Base-by-base conservation (phyloP, 129 eudicot species). In the Flaveria ramosissima region DNA sequence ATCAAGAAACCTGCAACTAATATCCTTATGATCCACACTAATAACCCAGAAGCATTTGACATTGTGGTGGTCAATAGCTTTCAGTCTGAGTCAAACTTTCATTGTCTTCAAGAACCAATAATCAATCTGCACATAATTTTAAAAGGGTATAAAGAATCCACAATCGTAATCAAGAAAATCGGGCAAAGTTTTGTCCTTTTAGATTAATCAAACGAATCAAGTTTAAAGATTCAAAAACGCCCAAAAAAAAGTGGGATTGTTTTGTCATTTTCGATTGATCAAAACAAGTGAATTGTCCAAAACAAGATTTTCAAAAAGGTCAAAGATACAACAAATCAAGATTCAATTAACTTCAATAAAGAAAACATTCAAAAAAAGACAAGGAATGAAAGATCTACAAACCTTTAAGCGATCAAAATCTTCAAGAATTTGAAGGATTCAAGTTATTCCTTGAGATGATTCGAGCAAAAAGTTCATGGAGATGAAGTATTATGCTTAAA, bases 371-470 rank as follows among this genome's bases (percentile, higher is more conserved):
- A 73, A 78, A 73, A 73, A 15, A 45, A 73, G 15, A 56, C 66
- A 73, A 64, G 51, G 60, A 32, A 52, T 52, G 68, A 69, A 68
- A 66, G 75, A 73, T 73, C 63, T 21, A 13, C 70, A 56, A 27
- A 77, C 72, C 73, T 61, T 36, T 51, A 74, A 78, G 70, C 81
- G 76, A 42, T 24, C 65, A 52, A 42, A 52, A 30, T 66, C 78
- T 71, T 79, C 30, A 7, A 52, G 26, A 52, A 47, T 0, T 9
- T 52, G n/a, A 15, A 42, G 59, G 39, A 21, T 75, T 78, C 82
- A 87, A 60, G 88, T 87, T 76, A 89, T 85, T 77, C 86, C 88
- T 81, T 89, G 88, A 62, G 90, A 85, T 71, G 85, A 75, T 71
- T 57, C 75, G 16, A 76, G 76, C 80, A 78, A 72, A 71, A 77